Percentiles rank a stretch among this genome's conserved stretches.
phyloP scores from a whole-genome alignment of 805 yeast genomes.

The Debaryomyces prosopidis region DNA sequence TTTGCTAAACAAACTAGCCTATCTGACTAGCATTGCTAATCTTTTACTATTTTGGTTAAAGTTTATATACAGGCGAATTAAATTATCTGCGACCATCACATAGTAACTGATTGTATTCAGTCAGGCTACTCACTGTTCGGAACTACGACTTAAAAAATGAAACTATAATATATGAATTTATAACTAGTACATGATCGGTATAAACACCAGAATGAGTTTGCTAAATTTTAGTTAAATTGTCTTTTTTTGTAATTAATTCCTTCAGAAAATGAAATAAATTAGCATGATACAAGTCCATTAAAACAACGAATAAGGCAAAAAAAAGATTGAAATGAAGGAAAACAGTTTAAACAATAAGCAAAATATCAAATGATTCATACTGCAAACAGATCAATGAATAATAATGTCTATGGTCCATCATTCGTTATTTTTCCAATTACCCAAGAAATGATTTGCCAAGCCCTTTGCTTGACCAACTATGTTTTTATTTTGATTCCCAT shows the following conservation, averaged over 20 bases:
- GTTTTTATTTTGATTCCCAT: conserved; percentile 9
- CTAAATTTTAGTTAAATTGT: not conserved
- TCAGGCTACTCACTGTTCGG: too few relatives aligned
- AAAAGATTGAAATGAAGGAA: not conserved
- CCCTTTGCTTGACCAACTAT: conserved; percentile 39
- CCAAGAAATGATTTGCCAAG: conserved; percentile 33
- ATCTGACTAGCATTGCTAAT: too few relatives aligned
- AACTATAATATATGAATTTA: not conserved
- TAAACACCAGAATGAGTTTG: not conserved
- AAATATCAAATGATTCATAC: too few relatives aligned
- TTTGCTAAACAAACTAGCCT: too few relatives aligned
- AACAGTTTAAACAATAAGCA: too few relatives aligned
- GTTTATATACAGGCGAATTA: too few relatives aligned
- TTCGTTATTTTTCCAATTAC: conserved; percentile 21
- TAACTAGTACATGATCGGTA: not conserved
- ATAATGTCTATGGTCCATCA: conserved; percentile 6
- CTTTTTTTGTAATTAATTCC: not conserved
- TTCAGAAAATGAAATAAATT: not conserved
- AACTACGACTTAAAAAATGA: too few relatives aligned
- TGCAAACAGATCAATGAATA: not conserved
- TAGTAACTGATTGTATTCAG: too few relatives aligned
- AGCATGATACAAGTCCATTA: not conserved
- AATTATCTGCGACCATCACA: too few relatives aligned
- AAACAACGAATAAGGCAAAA: not conserved
- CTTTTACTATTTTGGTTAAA: too few relatives aligned